These are phyloP conservation scores for Lojkania enalia DNA, from an alignment of 2,329 filamentous ascomycete genomes.

Conservation along the genomic window DNA sequence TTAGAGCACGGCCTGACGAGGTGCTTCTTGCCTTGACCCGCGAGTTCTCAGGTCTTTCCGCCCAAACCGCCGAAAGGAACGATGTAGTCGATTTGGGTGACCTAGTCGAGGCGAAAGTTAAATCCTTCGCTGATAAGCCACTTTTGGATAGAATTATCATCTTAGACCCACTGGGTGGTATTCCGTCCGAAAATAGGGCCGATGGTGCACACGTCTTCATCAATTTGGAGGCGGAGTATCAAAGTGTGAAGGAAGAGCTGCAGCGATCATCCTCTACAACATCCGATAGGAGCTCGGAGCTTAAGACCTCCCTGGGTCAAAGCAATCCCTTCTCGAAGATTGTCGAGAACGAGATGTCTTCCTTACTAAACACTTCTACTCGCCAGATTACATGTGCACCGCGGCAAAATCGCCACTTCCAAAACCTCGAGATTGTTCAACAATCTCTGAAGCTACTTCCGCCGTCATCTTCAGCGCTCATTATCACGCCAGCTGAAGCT, in stretches of 20 bases:
- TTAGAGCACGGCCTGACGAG: conserved; percentile 61
- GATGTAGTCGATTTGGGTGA: conserved; percentile 13
- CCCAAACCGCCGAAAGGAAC: conserved; percentile 20
- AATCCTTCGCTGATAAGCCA: conserved; percentile 8
- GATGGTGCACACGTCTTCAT: conserved; percentile 79
- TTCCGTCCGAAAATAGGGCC: conserved; percentile 66
- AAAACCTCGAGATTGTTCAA: conserved; percentile 75
- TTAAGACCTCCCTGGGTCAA: conserved; percentile 21
- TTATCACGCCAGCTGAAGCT: conserved; percentile 84
- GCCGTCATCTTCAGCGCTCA: conserved; percentile 79
- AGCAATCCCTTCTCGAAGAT: conserved; percentile 53
- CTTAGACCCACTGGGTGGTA: conserved; percentile 83
- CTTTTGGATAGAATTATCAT: conserved; percentile 82
- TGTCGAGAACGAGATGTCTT: conserved; percentile 32
- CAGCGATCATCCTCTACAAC: conserved; percentile 24
- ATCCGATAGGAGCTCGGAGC: conserved; percentile 12
- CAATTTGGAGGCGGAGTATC: conserved; percentile 90
- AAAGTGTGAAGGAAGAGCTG: conserved; percentile 67
- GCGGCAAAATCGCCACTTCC: conserved; percentile 53
- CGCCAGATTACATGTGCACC: conserved; percentile 17
- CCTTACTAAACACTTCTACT: conserved; percentile 19
- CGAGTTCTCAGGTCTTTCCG: conserved; percentile 70
- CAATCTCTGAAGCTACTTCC: conserved; percentile 75
- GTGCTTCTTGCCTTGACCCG: conserved; percentile 75
- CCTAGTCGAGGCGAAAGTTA: conserved; percentile 28